Evolutionary conservation across 148 eudicot genomes (phyloP).

Genomic region (Heliamphora exappendiculata): DNA sequence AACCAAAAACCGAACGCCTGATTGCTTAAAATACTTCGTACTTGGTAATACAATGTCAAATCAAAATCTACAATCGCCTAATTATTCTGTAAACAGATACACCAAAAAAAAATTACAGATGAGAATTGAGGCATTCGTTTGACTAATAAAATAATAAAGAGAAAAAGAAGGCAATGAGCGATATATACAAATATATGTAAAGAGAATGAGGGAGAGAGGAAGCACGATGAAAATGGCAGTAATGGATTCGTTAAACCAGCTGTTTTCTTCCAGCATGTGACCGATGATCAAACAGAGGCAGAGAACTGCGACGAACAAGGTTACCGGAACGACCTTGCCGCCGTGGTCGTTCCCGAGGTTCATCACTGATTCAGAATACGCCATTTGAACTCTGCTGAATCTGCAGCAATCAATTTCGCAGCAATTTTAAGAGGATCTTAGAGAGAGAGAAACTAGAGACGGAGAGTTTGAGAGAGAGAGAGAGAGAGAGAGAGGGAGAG

Average conservation of each 20-base stretch:
- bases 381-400: not conserved
- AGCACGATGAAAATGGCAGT: constrained; percentile 71
- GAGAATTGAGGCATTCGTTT: not conserved
- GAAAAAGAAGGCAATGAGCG: not conserved
- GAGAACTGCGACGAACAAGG: constrained; percentile 62
- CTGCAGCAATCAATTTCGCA: not conserved
- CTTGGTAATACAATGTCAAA: not conserved
- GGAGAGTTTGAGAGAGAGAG: not conserved
- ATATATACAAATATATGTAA: not conserved
- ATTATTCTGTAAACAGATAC: not conserved
- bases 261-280: constrained; percentile 74
- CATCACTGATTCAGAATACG: not conserved
- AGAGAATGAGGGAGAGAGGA: not conserved
- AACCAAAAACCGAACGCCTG: not conserved
- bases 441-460: constrained; percentile 8
- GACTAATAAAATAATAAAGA: not conserved
- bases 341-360: constrained; percentile 31
- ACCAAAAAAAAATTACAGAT: not conserved
- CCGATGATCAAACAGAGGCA: constrained; percentile 69
- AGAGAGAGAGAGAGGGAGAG: constrained; percentile 5
- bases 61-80: not conserved
- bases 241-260: constrained; percentile 91
- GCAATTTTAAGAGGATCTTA: not conserved
- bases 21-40: not conserved
- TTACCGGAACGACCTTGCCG: constrained; percentile 52